Evolutionary conservation across 805 yeast species (phyloP).

Genomic region (Grigorovia jiainica): DNA sequence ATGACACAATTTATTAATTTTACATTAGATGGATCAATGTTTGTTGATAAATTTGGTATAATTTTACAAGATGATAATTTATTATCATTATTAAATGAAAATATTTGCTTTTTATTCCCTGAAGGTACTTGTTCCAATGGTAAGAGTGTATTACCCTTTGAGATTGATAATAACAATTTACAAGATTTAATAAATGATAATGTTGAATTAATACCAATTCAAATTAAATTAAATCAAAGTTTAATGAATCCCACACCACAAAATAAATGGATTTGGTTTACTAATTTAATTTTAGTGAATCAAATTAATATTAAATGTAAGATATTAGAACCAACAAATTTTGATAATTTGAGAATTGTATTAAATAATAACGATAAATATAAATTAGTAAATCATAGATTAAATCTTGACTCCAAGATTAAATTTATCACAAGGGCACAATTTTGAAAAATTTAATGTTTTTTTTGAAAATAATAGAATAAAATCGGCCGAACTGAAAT

Average conservation of each 20-base stretch:
- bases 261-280: not conserved
- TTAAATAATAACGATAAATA: conserved; percentile 40
- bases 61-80: conserved; percentile 18
- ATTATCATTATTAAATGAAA: not conserved
- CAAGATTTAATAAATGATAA: not conserved
- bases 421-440: conserved; percentile 30
- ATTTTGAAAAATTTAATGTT: no score
- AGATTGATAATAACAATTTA: conserved; percentile 18
- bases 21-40: conserved; percentile 17
- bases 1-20: conserved; percentile 13
- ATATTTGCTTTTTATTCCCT: conserved; percentile 46
- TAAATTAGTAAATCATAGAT: conserved; percentile 37
- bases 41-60: conserved; percentile 9
- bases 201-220: conserved; percentile 14
- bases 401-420: conserved; percentile 35
- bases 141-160: conserved; percentile 57
- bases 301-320: conserved; percentile 17
- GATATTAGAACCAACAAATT: conserved; percentile 14
- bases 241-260: conserved; percentile 27
- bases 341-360: conserved; percentile 22
- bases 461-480: no score
- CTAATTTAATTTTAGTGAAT: conserved; percentile 8
- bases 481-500: no score
- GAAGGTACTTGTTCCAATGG: conserved; percentile 89
- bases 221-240: conserved; percentile 24